Conservation (phyloP, 768 basidiomycete species). For the Symmetrospora coprosmae region DNA sequence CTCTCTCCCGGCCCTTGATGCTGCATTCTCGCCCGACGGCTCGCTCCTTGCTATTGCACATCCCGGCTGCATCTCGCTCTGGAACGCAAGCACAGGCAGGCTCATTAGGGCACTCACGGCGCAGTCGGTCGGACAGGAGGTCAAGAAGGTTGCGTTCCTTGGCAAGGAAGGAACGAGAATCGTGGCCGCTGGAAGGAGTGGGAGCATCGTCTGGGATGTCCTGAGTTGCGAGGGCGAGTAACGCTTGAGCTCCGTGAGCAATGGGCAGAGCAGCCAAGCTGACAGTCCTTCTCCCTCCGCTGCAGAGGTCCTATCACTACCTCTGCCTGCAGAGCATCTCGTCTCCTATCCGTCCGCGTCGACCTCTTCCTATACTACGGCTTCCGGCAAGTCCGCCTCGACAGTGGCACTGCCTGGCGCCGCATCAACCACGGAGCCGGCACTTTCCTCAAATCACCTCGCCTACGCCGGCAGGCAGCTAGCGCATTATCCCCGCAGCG, state of each 20-base stretch:
- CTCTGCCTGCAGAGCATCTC: constrained; percentile 39
- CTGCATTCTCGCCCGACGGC: constrained; percentile 69
- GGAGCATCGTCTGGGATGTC: constrained; percentile 39
- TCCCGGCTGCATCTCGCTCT: constrained; percentile 55
- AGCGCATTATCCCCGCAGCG: no score
- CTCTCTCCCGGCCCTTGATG: constrained; percentile 41
- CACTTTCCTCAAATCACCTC: no score
- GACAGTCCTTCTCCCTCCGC: background rate
- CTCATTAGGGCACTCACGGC: constrained; percentile 42
- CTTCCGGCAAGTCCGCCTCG: background rate
- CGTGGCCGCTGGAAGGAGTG: background rate
- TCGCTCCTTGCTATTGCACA: constrained; percentile 67
- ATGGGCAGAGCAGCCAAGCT: background rate
- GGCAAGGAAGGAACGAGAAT: constrained; percentile 23
- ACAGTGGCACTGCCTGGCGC: background rate
- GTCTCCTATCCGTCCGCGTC: constrained; percentile 49
- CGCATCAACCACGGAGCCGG: no score
- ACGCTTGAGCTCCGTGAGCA: background rate
- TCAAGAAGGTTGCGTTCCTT: constrained; percentile 39
- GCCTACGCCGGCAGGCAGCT: no score
- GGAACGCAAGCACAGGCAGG: constrained; percentile 52
- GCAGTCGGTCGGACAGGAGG: constrained; percentile 47
- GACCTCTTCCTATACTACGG: background rate
- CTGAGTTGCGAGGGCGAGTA: constrained; percentile 50
- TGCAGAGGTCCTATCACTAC: background rate